These are phyloP conservation scores for Suhomyces bribrorum DNA, from an alignment of 1,139 yeast genomes.

Conservation along the genomic window DNA sequence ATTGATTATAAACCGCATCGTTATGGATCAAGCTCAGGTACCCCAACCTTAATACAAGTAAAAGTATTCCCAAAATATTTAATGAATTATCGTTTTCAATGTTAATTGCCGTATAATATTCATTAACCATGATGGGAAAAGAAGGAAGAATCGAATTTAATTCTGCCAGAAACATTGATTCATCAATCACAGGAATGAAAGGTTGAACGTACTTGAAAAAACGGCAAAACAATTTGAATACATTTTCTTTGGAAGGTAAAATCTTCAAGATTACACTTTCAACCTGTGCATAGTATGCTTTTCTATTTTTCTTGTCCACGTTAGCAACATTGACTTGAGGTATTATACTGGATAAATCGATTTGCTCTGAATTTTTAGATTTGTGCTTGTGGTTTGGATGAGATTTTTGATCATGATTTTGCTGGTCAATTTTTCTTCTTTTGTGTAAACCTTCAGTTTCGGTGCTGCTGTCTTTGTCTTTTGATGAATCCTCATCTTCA, in stretches of 20 bases:
- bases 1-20: conserved; percentile 30
- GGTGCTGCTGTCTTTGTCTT: conserved; percentile 13
- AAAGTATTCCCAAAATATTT: conserved; percentile 32
- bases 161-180: conserved; percentile 29
- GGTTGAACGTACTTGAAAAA: conserved; percentile 45
- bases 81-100: conserved; percentile 38
- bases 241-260: conserved; percentile 33
- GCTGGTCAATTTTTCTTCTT: conserved; percentile 1
- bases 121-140: conserved; percentile 26
- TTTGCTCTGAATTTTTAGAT: background rate
- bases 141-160: conserved; percentile 28
- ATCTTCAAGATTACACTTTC: conserved; percentile 31
- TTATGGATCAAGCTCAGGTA: conserved; percentile 45
- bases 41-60: conserved; percentile 38
- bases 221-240: conserved; percentile 34
- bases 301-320: conserved; percentile 18
- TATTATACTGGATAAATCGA: conserved; percentile 15
- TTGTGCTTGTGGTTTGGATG: background rate
- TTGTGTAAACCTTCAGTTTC: conserved; percentile 1
- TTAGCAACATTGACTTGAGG: conserved; percentile 26
- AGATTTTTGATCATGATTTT: background rate
- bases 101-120: conserved; percentile 22
- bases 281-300: conserved; percentile 32
- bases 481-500: conserved; percentile 17
- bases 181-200: conserved; percentile 41